Conservation (phyloP, 208 protist species). For the Polymyxa betae region DNA sequence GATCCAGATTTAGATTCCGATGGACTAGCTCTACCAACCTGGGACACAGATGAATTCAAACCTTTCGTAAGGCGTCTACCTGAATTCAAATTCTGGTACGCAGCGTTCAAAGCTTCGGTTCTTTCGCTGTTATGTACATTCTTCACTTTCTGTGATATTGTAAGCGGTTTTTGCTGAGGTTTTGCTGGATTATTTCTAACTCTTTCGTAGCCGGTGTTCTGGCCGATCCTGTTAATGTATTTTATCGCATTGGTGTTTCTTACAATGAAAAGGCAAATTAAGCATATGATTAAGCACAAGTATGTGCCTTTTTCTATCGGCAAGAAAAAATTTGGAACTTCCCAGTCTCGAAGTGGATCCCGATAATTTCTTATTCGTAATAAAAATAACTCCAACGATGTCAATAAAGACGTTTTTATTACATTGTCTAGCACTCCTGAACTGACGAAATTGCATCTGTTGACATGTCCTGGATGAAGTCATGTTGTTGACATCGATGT, state of each 20-base stretch:
- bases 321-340: constrained; percentile 45
- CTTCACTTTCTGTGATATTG: neutral
- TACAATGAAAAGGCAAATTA: constrained; percentile 55
- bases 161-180: neutral
- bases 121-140: neutral
- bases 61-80: constrained; percentile 18
- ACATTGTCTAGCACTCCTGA: too few species aligned
- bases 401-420: too few species aligned
- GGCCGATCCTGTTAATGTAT: constrained; percentile 48
- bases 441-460: too few species aligned
- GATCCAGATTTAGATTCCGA: constrained; percentile 20
- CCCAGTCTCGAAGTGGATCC: neutral
- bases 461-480: too few species aligned
- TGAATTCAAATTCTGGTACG: constrained; percentile 44
- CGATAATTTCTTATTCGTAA: too few species aligned
- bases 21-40: neutral
- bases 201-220: constrained; percentile 36
- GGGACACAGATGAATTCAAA: constrained; percentile 25
- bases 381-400: too few species aligned
- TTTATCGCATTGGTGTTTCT: constrained; percentile 18
- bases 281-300: constrained; percentile 56
- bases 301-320: constrained; percentile 37
- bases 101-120: neutral
- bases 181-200: neutral
- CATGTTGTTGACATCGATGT: too few species aligned